A percentile compares a stretch with the other conserved stretches of the same genome.
These are phyloP conservation scores for Eucalyptus albens DNA, from an alignment of 345 rosid species.

Conservation along the genomic window DNA sequence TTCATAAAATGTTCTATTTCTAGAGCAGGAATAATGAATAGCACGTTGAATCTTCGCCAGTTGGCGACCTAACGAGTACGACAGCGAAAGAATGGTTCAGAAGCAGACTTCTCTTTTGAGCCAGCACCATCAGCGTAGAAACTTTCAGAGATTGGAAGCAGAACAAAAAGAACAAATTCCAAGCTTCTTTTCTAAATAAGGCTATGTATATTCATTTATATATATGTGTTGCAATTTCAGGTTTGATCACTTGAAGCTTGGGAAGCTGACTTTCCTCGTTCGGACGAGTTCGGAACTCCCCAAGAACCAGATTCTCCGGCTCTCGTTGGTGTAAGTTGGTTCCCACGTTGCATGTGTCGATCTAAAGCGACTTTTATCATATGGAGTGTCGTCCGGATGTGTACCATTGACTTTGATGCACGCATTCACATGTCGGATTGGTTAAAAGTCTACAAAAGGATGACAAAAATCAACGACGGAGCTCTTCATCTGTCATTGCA, in stretches of 20 bases:
- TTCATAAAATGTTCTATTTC: neutral
- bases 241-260: neutral
- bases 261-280: neutral
- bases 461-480: neutral
- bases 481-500: neutral
- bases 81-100: neutral
- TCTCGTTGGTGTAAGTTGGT: neutral
- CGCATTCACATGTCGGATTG: neutral
- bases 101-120: neutral
- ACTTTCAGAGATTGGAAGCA: neutral
- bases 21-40: neutral
- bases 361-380: neutral
- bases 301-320: neutral
- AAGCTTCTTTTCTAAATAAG: neutral
- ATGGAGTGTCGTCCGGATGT: neutral
- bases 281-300: neutral
- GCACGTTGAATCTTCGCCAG: neutral
- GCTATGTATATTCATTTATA: rapidly evolving
- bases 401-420: neutral
- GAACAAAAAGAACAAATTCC: neutral
- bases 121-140: neutral
- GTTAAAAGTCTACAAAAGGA: neutral
- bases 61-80: neutral
- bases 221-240: neutral
- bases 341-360: neutral